Percentiles rank a stretch among this genome's conserved stretches.
Conservation (phyloP, 768 basidiomycete genomes). For the Trametes sanguinea region DNA sequence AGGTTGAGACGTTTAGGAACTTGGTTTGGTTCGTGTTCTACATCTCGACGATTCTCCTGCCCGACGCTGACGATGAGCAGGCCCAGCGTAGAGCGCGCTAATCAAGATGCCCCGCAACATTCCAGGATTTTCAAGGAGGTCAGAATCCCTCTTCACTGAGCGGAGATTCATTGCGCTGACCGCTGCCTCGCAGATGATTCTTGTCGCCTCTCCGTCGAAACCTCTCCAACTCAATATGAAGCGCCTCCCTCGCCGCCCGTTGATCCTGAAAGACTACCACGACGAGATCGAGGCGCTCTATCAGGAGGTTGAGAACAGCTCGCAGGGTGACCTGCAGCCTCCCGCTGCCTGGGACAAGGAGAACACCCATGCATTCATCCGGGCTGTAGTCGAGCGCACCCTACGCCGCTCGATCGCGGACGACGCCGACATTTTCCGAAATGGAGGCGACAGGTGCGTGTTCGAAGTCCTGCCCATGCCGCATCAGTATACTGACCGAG, state of each 20-base stretch:
- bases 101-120: conserved; percentile 42
- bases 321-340: conserved; percentile 20
- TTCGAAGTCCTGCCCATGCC: not conserved
- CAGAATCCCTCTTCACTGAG: too few species aligned
- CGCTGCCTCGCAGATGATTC: conserved; percentile 15
- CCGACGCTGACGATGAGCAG: conserved; percentile 19
- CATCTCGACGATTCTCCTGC: too few species aligned
- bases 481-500: conserved; percentile 27
- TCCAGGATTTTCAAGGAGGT: conserved; percentile 38
- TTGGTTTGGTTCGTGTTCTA: conserved; percentile 34
- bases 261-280: conserved; percentile 23
- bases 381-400: too few species aligned
- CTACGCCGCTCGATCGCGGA: too few species aligned
- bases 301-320: conserved; percentile 20
- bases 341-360: conserved; percentile 20
- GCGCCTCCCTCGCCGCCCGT: conserved; percentile 30
- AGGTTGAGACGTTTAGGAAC: conserved; percentile 37
- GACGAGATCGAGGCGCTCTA: conserved; percentile 26
- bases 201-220: conserved; percentile 15
- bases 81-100: conserved; percentile 39
- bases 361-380: conserved; percentile 10
- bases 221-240: conserved; percentile 24
- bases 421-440: too few species aligned
- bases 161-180: not conserved
- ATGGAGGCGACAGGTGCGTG: too few species aligned